phyloP scores from a whole-genome alignment of 768 basidiomycete genomes.

The Leucocoprinus sp. region DNA sequence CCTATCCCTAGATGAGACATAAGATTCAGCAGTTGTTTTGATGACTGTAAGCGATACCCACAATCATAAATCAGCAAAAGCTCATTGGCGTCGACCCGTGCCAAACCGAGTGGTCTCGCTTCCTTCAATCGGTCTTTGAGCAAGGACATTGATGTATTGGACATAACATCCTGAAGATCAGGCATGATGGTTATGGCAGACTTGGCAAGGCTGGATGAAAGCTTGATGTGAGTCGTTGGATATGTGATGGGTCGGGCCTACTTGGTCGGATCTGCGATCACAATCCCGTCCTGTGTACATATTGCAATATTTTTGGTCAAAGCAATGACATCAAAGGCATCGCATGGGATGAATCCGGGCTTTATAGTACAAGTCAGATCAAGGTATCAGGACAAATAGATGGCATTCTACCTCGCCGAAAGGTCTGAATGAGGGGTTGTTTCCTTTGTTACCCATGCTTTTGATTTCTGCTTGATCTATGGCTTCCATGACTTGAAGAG shows the following conservation, averaged over 20 bases:
- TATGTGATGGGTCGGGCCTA: slow-evolving; percentile 24
- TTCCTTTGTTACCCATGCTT: slow-evolving; percentile 26
- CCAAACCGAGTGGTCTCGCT: slow-evolving; percentile 59
- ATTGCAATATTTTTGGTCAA: slow-evolving; percentile 59
- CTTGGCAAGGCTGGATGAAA: slow-evolving; percentile 28
- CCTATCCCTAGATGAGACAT: slow-evolving; percentile 48
- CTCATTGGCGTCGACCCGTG: slow-evolving; percentile 46
- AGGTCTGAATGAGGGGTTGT: slow-evolving; percentile 40
- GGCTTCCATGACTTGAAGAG: slow-evolving; percentile 54
- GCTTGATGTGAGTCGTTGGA: background rate
- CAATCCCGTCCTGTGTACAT: slow-evolving; percentile 54
- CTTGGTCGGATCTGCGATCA: slow-evolving; percentile 63
- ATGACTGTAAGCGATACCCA: slow-evolving; percentile 24
- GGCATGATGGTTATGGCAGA: slow-evolving; percentile 47
- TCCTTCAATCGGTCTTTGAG: slow-evolving; percentile 54
- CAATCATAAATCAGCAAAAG: slow-evolving; percentile 71
- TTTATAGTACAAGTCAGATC: slow-evolving; percentile 18
- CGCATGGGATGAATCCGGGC: slow-evolving; percentile 66
- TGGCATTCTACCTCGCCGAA: slow-evolving; percentile 54
- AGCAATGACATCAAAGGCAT: slow-evolving; percentile 52
- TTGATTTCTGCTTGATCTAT: slow-evolving; percentile 30
- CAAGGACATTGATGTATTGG: slow-evolving; percentile 31
- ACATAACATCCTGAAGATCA: slow-evolving; percentile 37
- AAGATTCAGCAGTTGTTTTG: background rate
- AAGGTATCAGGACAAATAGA: background rate